Evolutionary conservation across 441 rosid species (phyloP), one percentile per base, ranked within the genome.

Genomic region (Bocquillonia castaneifolia): DNA sequence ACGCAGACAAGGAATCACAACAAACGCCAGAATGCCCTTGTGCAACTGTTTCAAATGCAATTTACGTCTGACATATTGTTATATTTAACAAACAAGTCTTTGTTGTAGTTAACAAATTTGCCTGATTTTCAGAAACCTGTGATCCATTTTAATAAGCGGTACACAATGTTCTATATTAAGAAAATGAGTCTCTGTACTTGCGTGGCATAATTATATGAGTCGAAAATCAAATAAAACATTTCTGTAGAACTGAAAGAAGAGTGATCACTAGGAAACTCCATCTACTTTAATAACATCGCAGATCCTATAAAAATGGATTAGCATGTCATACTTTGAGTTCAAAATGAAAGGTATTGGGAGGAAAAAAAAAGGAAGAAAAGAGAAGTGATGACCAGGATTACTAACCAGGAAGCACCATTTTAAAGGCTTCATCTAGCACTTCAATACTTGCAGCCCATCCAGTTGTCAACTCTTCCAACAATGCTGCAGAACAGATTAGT

Each of bases 401-500:
- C 60, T 53, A 73, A 93, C 99, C 97, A 82, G 99, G 99, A 82
- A 92, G 94, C 68, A 90, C 93, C 86, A 84, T 86, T 36, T 73
- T 70, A 32, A 92, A 81, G 59, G 86, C 90, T 79, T 87, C 80
- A 52, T 86, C 83, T 72, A 94, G 65, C 72, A 87, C 81, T 79
- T 86, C 86, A 70, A 85, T 69, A 32, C 90, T 93, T 25, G 83
- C 83, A 72, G 74, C 59, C 81, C 82, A 79, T 64, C 92, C 97
- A 73, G 77, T 79, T 7, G 94, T 80, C 75, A 90, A 71, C 80
- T 94, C 99, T 79, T 88, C 99, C 77, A 88, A 89, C 69, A 90
- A 76, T 64, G 97, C 88, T 20, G 94, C 97, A 0, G 97, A 81
- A 79, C 93, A 87, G 73, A 85, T 77, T 51, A 92, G 74, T 59